Evolutionary conservation across 2,329 filamentous ascomycete species (phyloP).

Genomic region (Calycina herbarum): DNA sequence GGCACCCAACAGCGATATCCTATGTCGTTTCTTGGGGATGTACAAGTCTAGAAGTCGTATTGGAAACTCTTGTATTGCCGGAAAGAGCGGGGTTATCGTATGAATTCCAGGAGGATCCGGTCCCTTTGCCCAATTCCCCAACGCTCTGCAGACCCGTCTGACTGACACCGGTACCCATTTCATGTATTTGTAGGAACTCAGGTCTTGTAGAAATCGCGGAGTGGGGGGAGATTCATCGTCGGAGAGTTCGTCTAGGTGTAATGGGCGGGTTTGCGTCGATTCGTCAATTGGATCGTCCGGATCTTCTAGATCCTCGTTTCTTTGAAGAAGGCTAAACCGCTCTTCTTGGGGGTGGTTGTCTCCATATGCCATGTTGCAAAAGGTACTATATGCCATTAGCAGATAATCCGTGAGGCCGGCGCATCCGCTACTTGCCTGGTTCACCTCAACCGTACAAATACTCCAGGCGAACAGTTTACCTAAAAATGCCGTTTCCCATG

Average conservation of each 20-base stretch:
- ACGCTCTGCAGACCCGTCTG: slow-evolving; percentile 46
- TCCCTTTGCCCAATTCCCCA: slow-evolving; percentile 54
- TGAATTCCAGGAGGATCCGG: slow-evolving; percentile 53
- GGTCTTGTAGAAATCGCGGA: slow-evolving; percentile 62
- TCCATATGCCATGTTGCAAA: neutral
- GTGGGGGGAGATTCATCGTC: slow-evolving; percentile 47
- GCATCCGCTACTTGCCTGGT: neutral
- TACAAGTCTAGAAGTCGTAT: slow-evolving; percentile 61
- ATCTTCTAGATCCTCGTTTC: slow-evolving; percentile 22
- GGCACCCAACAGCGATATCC: slow-evolving; percentile 56
- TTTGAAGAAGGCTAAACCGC: neutral
- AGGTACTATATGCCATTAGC: neutral
- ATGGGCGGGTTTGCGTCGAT: slow-evolving; percentile 25
- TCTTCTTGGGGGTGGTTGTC: neutral
- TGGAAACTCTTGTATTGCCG: slow-evolving; percentile 66
- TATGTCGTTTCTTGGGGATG: slow-evolving; percentile 59
- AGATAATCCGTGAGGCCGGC: slow-evolving; percentile 3
- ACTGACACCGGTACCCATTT: slow-evolving; percentile 60
- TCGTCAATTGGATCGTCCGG: slow-evolving; percentile 37
- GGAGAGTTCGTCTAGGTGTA: slow-evolving; percentile 47
- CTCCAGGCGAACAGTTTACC: neutral
- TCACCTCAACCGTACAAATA: neutral
- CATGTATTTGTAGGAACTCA: slow-evolving; percentile 46
- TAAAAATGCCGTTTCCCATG: neutral
- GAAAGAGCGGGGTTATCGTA: slow-evolving; percentile 61